Base-by-base conservation (phyloP, 345 rosid genomes). In the Salix purpurea region DNA sequence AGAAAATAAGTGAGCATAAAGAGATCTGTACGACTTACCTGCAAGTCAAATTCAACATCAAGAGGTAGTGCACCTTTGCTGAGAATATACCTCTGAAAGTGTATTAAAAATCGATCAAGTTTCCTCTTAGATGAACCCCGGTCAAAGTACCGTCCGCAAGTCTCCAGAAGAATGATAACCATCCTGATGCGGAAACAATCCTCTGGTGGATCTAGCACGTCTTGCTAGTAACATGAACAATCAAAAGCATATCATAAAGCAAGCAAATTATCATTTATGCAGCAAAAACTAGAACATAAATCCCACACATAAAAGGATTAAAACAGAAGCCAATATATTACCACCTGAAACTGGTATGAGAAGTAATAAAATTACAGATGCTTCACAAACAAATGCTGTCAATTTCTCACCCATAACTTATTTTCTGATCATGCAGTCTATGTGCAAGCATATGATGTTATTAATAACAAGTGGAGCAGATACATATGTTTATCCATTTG, bases 121-220 rank as follows among this genome's bases (percentile, higher is more conserved):
- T 92, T 94, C 90, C 94, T 92, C 88, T 89, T 94, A 64, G 98
- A 96, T 76, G 98, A 92, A 48, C 99, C 99, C 74, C 98, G 90
- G 84, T 88, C 96, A 85, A 96, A 96, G 87, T 92, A 96, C 85
- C 90, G 98, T 72, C 99, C 98, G 76, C 98, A 96, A 37, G 99
- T 94, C 87, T 94, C 97, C 61, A 94, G 91, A 80, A 96, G 98
- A 77, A 86, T 92, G 77, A 91, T 82, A 74, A 94, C 91, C 99
- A 96, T 89, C 86, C 98, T 92, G 79, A 94, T 84, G 65, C 97
- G 94, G 86, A 96, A 96, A 87, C 92, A 94, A 84, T 96, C 99
- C 83, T 94, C 98, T 15, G 93, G 96, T 76, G 97, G 99, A 84
- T 94, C 99, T 78, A 96, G 83, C 64, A 81, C 84, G 79, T 94